A percentile compares a stretch with the other conserved stretches of the same genome.
These are phyloP conservation scores for Sungouiozyma ichnusensis DNA, from an alignment of 805 yeast genomes.

Conservation along the genomic window DNA sequence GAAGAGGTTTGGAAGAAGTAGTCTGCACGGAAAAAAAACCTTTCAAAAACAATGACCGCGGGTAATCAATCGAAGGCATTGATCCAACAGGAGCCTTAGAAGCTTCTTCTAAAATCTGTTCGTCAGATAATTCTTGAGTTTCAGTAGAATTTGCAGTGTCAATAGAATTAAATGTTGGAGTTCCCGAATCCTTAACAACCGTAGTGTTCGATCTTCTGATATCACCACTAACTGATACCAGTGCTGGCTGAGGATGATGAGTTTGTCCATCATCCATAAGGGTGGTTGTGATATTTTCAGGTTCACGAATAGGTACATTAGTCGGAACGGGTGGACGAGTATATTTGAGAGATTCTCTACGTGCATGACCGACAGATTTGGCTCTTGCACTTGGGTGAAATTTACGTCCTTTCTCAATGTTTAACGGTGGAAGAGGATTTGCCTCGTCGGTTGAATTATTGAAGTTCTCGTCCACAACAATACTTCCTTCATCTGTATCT, in stretches of 20 bases:
- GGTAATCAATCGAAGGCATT: conserved; percentile 92
- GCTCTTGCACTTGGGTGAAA: conserved; percentile 81
- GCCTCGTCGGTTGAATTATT: conserved; percentile 9
- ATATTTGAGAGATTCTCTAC: conserved; percentile 46
- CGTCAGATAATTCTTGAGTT: conserved; percentile 34
- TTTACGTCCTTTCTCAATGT: conserved; percentile 25
- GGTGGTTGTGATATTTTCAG: not conserved
- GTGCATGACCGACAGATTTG: conserved; percentile 61
- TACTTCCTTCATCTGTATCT: conserved; percentile 5
- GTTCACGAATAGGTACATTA: conserved; percentile 7
- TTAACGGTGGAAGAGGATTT: conserved; percentile 17
- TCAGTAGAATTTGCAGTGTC: conserved; percentile 1
- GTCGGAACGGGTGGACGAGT: conserved; percentile 27
- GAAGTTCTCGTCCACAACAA: conserved; percentile 2
- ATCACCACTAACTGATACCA: not conserved
- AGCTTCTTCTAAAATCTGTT: conserved; percentile 37
- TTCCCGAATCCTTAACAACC: not conserved
- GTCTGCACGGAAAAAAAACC: conserved; percentile 94
- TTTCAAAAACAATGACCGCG: conserved; percentile 79
- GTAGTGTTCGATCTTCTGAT: not conserved
- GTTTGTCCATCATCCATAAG: not conserved
- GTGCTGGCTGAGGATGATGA: not conserved
- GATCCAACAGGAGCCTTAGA: conserved; percentile 57
- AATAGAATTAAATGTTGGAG: conserved; percentile 4
- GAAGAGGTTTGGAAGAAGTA: conserved; percentile 84